A percentile compares a stretch with the other conserved stretches of the same genome.
These are phyloP conservation scores for Senecio squalidus DNA, from an alignment of 140 eudicot genomes.

Conservation along the genomic window DNA sequence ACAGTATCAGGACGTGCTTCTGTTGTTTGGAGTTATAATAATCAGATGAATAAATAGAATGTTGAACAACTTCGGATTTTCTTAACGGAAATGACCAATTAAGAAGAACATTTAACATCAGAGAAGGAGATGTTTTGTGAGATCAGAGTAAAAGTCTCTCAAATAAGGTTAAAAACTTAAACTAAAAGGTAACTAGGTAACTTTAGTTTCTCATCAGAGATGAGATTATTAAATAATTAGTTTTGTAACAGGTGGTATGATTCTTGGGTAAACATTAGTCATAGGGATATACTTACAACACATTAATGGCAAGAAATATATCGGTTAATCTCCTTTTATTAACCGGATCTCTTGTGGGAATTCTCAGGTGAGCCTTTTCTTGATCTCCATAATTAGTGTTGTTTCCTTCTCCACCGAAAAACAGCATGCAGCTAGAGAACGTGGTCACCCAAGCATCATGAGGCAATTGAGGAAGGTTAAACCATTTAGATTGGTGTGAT, in stretches of 20 bases:
- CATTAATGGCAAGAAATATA: slow-evolving; percentile 61
- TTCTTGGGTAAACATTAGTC: too few relatives aligned
- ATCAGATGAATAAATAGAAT: too few relatives aligned
- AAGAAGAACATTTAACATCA: too few relatives aligned
- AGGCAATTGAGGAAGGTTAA: slow-evolving; percentile 48
- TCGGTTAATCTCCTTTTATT: slow-evolving; percentile 62
- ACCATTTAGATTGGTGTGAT: slow-evolving; percentile 39
- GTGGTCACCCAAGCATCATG: slow-evolving; percentile 42
- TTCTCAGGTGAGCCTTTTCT: slow-evolving; percentile 34
- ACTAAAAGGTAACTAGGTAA: not conserved
- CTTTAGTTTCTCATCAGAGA: not conserved
- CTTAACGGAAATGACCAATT: too few relatives aligned
- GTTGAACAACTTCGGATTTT: too few relatives aligned
- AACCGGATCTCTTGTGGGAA: slow-evolving; percentile 38
- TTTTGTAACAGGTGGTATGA: too few relatives aligned
- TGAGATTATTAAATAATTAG: too few relatives aligned
- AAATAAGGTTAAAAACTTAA: too few relatives aligned
- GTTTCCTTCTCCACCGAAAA: slow-evolving; percentile 58
- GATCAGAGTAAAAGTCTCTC: not conserved
- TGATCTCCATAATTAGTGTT: slow-evolving; percentile 26
- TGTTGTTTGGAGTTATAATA: not conserved
- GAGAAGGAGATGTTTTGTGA: too few relatives aligned
- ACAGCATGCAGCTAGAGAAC: slow-evolving; percentile 36
- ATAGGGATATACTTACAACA: slow-evolving; percentile 56
- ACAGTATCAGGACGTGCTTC: not conserved